Percentiles rank a stretch among this genome's conserved stretches.
These are phyloP conservation scores for Closterium sp. DNA, from an alignment of 139 green algal species.

Conservation along the genomic window DNA sequence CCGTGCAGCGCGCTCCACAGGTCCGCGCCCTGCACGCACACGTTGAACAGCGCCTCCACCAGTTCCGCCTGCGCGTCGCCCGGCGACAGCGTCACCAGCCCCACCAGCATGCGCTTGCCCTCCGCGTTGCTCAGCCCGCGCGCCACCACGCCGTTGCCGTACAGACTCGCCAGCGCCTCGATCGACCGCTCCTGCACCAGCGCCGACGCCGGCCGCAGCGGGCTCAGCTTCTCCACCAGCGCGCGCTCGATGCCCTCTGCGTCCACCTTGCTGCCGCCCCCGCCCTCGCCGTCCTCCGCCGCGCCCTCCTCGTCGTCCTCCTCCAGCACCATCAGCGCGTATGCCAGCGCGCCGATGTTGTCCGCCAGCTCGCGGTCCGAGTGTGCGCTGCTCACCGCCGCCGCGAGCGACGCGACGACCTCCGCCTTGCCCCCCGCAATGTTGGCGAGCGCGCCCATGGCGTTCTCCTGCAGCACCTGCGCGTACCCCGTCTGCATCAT, in stretches of 20 bases:
- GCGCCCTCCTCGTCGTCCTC: neutral
- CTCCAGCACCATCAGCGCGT: slow-evolving; percentile 37
- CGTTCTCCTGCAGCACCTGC: slow-evolving; percentile 40
- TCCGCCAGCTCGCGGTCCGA: slow-evolving; percentile 26
- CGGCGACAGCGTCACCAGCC: slow-evolving; percentile 32
- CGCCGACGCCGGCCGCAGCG: neutral
- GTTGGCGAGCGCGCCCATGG: slow-evolving; percentile 31
- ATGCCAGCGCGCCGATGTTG: slow-evolving; percentile 30
- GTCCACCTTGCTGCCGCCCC: neutral
- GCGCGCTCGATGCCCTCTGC: slow-evolving; percentile 5
- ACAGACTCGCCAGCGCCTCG: slow-evolving; percentile 31
- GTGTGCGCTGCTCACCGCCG: neutral
- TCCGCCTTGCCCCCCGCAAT: slow-evolving; percentile 29
- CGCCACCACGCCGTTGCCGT: slow-evolving; percentile 25
- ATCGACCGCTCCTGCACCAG: slow-evolving; percentile 33
- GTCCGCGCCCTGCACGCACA: slow-evolving; percentile 12
- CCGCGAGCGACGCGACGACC: slow-evolving; percentile 19
- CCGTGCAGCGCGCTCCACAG: slow-evolving; percentile 32
- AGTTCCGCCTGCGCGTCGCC: slow-evolving; percentile 19
- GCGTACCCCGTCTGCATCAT: slow-evolving; percentile 45
- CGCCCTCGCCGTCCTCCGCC: neutral
- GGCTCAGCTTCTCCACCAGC: slow-evolving; percentile 12
- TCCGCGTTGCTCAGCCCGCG: slow-evolving; percentile 18
- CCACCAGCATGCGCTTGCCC: slow-evolving; percentile 39
- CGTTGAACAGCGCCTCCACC: slow-evolving; percentile 17